These are phyloP conservation scores for Skeletonema costatum DNA, from an alignment of 108 stramenopile genomes.

Conservation along the genomic window DNA sequence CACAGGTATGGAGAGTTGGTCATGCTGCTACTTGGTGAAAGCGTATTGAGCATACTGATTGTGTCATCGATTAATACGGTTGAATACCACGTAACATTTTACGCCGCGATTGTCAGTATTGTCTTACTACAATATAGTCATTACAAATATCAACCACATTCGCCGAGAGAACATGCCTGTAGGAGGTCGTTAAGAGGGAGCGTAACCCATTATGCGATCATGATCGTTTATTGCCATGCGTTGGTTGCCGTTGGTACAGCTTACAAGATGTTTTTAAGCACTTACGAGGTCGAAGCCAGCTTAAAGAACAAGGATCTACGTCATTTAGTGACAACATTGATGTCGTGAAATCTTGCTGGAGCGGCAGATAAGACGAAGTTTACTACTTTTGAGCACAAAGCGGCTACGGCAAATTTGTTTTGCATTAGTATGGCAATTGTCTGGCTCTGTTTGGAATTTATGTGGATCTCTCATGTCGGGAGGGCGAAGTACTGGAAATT, in stretches of 20 bases:
- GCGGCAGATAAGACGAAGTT: neutral
- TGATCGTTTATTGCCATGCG: constrained; percentile 45
- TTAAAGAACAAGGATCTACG: neutral
- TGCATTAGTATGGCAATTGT: constrained; percentile 40
- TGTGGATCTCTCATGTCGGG: constrained; percentile 47
- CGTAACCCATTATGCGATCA: constrained; percentile 14
- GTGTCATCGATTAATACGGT: constrained; percentile 19
- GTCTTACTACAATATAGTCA: constrained; percentile 53
- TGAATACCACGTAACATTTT: constrained; percentile 54
- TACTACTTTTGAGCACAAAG: constrained; percentile 6
- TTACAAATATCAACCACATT: constrained; percentile 57
- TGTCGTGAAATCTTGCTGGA: neutral
- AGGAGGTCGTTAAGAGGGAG: constrained; percentile 39
- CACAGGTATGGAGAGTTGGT: constrained; percentile 77
- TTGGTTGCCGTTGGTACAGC: constrained; percentile 45
- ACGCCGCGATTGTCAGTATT: constrained; percentile 47
- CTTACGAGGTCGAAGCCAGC: constrained; percentile 9
- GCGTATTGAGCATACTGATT: constrained; percentile 60
- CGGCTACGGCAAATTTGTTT: constrained; percentile 49
- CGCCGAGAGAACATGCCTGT: constrained; percentile 53
- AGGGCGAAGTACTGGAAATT: neutral
- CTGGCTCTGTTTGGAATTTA: constrained; percentile 47
- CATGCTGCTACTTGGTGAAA: constrained; percentile 79
- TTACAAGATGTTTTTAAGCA: constrained; percentile 57
- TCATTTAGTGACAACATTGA: neutral